phyloP scores from a whole-genome alignment of 768 basidiomycete species.

The Pleurotus djamor region DNA sequence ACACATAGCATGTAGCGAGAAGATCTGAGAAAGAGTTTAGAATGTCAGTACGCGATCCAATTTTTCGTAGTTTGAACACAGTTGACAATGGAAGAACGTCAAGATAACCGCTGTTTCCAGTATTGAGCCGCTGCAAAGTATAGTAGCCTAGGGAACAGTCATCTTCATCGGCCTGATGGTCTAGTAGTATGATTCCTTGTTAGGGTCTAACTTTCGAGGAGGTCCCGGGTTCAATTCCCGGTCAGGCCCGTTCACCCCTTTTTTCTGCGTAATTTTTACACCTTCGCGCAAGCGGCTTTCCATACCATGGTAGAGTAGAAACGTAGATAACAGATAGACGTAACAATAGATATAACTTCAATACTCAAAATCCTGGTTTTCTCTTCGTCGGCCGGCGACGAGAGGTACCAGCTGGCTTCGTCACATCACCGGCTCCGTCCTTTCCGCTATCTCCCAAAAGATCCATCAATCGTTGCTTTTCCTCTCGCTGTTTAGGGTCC shows the following conservation, averaged over 20 bases:
- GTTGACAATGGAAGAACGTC: too few relatives aligned
- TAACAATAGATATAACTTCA: not conserved
- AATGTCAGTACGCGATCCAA: too few relatives aligned
- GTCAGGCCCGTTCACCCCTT: constrained; percentile 15
- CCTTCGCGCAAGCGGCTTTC: not conserved
- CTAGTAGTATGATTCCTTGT: constrained; percentile 10
- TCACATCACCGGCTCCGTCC: not conserved
- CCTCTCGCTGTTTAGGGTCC: constrained; percentile 61
- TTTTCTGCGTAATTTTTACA: not conserved
- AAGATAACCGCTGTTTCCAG: too few relatives aligned
- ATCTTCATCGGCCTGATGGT: constrained; percentile 6
- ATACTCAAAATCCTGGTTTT: not conserved
- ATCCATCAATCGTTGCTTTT: constrained; percentile 55
- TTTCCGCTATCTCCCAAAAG: constrained; percentile 28
- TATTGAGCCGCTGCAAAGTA: too few relatives aligned
- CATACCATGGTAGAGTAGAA: not conserved
- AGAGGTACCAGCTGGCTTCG: not conserved
- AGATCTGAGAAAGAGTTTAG: too few relatives aligned
- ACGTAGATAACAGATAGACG: not conserved
- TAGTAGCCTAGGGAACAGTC: not conserved
- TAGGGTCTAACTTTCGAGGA: constrained; percentile 47
- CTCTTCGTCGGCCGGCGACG: not conserved
- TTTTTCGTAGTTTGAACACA: too few relatives aligned
- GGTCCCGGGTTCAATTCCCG: constrained; percentile 90
- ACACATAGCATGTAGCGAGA: too few relatives aligned